Base-by-base conservation (phyloP, 2,329 filamentous ascomycete species). In the Cercospora brassicicola region DNA sequence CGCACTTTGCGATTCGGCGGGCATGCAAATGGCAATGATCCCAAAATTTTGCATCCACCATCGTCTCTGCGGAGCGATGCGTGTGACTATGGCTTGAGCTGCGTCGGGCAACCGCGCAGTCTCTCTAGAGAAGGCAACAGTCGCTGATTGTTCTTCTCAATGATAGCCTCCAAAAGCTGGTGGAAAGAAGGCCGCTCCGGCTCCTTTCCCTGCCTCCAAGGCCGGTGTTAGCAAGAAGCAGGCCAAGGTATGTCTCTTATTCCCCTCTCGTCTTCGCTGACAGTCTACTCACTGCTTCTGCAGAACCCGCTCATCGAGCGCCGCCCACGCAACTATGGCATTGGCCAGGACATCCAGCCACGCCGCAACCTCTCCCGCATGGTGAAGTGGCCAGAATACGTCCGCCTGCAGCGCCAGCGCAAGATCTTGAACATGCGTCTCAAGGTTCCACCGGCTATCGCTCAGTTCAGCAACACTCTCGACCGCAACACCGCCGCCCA, bases 221-320 rank as follows among this genome's bases (percentile, higher is more conserved):
- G 92, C 94, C 79, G 88, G 88, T 79, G 80, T 83, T 73, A 87
- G 87, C 79, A 97, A 97, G 92, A 99, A 98, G 91, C 87, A 88
- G 77, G 89, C 93, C 79, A 99, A 98, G 94, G 95, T 98, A 83
- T 82, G 91, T 89, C 62, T 56, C 36, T 7, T 15, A 3, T 45
- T 65, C 30, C 31, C n/a, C 28, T 28, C 42, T 11, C 31, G 36
- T 30, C 8, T 39, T 33, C 20, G 45, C 61, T 45, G 23, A 48
- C n/a, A 26, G 28, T 2, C 64, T 65, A 30, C 62, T 73, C 45
- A 74, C 67, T 45, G 68, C 67, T 60, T 13, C 68, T 15, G 15
- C 73, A 99, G 95, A 99, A 98, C 90, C 95, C 95, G 83, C 94
- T 99, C 82, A 90, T 99, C 85, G 95, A 99, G 93, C 96, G 95